Conservation (phyloP, 2,329 filamentous ascomycete genomes). For the Coniella vitis region DNA sequence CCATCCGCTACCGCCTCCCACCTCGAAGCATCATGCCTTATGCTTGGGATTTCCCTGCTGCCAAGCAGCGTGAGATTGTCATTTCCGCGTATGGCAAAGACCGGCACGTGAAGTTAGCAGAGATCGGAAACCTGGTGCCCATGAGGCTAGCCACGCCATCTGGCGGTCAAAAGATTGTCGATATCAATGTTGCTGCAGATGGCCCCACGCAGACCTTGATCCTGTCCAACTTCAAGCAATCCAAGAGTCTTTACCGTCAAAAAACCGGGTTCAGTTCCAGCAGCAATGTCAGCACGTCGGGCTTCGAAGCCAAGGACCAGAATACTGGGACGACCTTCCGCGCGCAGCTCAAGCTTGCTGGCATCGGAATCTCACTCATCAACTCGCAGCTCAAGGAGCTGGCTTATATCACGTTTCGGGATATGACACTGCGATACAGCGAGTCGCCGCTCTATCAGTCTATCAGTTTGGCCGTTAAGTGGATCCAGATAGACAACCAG, state of each 20-base stretch:
- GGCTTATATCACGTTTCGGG: slow-evolving; percentile 86
- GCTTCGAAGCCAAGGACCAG: slow-evolving; percentile 90
- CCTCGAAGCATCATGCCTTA: slow-evolving; percentile 98
- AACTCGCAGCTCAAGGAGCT: slow-evolving; percentile 88
- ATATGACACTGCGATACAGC: slow-evolving; percentile 83
- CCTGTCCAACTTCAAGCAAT: slow-evolving; percentile 86
- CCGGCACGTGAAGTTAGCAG: slow-evolving; percentile 86
- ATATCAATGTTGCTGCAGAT: slow-evolving; percentile 92
- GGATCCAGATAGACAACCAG: slow-evolving; percentile 99
- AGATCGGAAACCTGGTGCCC: slow-evolving; percentile 92
- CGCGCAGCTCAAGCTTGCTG: slow-evolving; percentile 80
- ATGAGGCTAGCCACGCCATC: slow-evolving; percentile 74
- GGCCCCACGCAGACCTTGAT: slow-evolving; percentile 93
- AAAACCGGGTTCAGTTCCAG: slow-evolving; percentile 47
- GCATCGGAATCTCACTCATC: slow-evolving; percentile 87
- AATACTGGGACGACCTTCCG: slow-evolving; percentile 85
- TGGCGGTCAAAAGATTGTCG: slow-evolving; percentile 78
- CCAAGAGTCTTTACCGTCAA: slow-evolving; percentile 79
- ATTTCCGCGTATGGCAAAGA: slow-evolving; percentile 74
- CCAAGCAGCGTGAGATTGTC: slow-evolving; percentile 91
- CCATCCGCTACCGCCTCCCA: slow-evolving; percentile 85
- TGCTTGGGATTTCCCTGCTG: slow-evolving; percentile 96
- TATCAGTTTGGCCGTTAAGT: slow-evolving; percentile 83
- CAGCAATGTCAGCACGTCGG: slow-evolving; percentile 47
- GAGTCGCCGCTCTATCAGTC: slow-evolving; percentile 95